Evolutionary conservation across 768 basidiomycete species (phyloP).

Genomic region (Hypholoma fasciculare): DNA sequence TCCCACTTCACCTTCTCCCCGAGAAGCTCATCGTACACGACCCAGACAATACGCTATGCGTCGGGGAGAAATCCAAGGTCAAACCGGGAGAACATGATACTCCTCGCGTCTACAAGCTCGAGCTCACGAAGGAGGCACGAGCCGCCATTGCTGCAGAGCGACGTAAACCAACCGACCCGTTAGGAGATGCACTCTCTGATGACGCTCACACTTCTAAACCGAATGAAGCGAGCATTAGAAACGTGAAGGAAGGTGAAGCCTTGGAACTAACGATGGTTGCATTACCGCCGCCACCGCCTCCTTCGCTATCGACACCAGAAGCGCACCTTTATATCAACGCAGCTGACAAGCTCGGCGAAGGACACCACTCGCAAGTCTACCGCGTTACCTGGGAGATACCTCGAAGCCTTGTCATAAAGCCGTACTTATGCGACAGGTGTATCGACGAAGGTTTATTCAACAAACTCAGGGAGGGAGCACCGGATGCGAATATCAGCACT

Average conservation of each 20-base stretch:
- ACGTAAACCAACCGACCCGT: too few relatives aligned
- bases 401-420: slow-evolving; percentile 33
- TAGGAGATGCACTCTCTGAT: too few relatives aligned
- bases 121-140: not conserved
- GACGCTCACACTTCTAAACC: too few relatives aligned
- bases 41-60: slow-evolving; percentile 15
- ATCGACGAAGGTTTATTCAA: slow-evolving; percentile 22
- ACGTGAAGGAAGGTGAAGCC: not conserved
- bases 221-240: slow-evolving; percentile 9
- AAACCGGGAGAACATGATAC: slow-evolving; percentile 5
- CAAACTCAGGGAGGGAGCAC: too few relatives aligned
- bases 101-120: slow-evolving; percentile 7
- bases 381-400: slow-evolving; percentile 54
- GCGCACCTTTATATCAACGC: slow-evolving; percentile 53
- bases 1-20: slow-evolving; percentile 22
- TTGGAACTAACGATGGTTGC: not conserved
- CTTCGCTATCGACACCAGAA: slow-evolving; percentile 31
- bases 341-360: slow-evolving; percentile 33
- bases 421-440: slow-evolving; percentile 38
- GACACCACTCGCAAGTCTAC: slow-evolving; percentile 56
- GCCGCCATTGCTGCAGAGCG: too few relatives aligned
- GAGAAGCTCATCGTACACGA: slow-evolving; percentile 24
- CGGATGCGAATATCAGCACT: slow-evolving; percentile 10
- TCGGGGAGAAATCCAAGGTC: not conserved
- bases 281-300: slow-evolving; percentile 25